A percentile compares a stretch with the other conserved stretches of the same genome.
phyloP scores from a whole-genome alignment of 2,329 filamentous ascomycete species.

The Talaromyces atroroseus region DNA sequence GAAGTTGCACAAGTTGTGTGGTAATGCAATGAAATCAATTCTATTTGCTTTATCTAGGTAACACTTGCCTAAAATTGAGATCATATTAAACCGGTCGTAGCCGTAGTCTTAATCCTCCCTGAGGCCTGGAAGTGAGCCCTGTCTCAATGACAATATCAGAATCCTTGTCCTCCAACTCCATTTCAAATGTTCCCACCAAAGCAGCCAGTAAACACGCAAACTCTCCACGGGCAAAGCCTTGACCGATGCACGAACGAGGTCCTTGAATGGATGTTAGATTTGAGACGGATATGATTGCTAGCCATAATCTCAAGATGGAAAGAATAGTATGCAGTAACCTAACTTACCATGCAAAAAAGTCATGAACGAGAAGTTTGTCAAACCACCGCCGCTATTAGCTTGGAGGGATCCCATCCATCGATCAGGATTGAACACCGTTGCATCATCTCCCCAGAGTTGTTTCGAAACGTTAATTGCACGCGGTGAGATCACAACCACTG shows the following conservation, averaged over 20 bases:
- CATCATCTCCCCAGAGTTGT: conserved; percentile 70
- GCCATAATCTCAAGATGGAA: background rate
- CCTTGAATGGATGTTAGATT: background rate
- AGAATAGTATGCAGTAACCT: background rate
- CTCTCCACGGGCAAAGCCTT: conserved; percentile 59
- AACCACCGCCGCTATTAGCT: conserved; percentile 57
- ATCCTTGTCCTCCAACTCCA: conserved; percentile 38
- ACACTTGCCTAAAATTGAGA: too few relatives aligned
- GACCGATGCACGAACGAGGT: conserved; percentile 23
- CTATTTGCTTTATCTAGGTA: too few relatives aligned
- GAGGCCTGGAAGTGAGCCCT: conserved; percentile 6
- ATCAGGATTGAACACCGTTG: conserved; percentile 70
- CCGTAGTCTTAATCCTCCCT: conserved; percentile 2
- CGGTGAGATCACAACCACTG: conserved; percentile 59
- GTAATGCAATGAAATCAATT: too few relatives aligned
- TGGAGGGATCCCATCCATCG: conserved; percentile 61
- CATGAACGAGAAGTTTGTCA: conserved; percentile 65
- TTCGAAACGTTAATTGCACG: conserved; percentile 65
- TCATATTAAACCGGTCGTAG: background rate
- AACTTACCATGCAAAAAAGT: conserved; percentile 67
- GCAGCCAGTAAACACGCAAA: conserved; percentile 71
- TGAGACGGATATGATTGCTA: too few relatives aligned
- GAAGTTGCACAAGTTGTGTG: too few relatives aligned
- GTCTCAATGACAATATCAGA: conserved; percentile 8
- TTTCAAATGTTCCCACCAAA: conserved; percentile 64